Conservation (phyloP, 169 alveolate species). For the Plasmodium coatneyi region DNA sequence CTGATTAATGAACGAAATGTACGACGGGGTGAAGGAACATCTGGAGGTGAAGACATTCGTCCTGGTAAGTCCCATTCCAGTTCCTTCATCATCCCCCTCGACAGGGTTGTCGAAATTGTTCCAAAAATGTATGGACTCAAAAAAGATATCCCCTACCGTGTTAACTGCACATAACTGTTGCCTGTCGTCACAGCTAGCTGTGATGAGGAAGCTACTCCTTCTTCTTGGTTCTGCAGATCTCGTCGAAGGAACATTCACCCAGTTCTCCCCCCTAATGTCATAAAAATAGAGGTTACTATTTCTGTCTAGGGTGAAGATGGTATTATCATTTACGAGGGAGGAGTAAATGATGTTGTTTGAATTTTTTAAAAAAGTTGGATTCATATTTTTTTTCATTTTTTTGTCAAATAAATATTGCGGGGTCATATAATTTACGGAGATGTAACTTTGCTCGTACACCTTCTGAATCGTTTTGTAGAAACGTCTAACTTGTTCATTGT, state of each 20-base stretch:
- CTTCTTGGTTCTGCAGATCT: neutral
- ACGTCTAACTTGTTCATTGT: neutral
- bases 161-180: constrained; percentile 41
- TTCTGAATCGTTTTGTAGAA: neutral
- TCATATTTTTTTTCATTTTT: constrained; percentile 37
- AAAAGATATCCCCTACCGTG: constrained; percentile 11
- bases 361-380: neutral
- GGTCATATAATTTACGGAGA: constrained; percentile 8
- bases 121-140: constrained; percentile 12
- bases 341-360: neutral
- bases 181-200: constrained; percentile 19
- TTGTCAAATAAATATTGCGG: constrained; percentile 33
- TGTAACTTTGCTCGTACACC: neutral
- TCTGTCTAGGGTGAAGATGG: constrained; percentile 18
- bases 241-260: constrained; percentile 4
- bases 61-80: neutral
- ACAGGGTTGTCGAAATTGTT: neutral
- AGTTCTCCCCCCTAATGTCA: constrained; percentile 51
- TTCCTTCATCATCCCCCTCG: neutral
- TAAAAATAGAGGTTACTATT: constrained; percentile 30
- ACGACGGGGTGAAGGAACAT: constrained; percentile 4
- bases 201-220: neutral
- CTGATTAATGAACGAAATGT: constrained; percentile 25
- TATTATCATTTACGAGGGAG: constrained; percentile 31
- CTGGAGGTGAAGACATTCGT: constrained; percentile 3